Base-by-base conservation (phyloP, 2,329 filamentous ascomycete genomes). In the Epichloe glyceriae region DNA sequence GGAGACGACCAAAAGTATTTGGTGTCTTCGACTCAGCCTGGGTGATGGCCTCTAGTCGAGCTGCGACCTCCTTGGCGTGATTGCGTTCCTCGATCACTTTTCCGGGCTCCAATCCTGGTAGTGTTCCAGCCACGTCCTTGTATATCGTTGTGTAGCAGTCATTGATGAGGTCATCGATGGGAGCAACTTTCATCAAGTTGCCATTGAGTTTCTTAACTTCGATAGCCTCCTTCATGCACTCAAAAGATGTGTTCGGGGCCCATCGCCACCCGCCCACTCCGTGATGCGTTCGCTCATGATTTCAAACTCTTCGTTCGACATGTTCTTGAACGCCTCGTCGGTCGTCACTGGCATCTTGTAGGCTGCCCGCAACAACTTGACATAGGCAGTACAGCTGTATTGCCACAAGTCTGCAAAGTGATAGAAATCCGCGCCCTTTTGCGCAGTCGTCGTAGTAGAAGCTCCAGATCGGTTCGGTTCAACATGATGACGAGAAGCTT, bases 121-220 rank as follows among this genome's bases (percentile, higher is more conserved):
- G 67, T 3, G 72, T 73, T 41, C 77, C 77, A 2, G 80, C 80
- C 46, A 89, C 70, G 33, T 83, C 78, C 17, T 76, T 74, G 62
- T 88, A 93, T 15, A 95, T 72, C 46, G 81, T 76, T 1, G 87
- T 85, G 65, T 95, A 98, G 46, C 86, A 83, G 66, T 98, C 93
- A 20, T 84, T 86, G 56, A 96, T 86, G n/a, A 97, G 76, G 61
- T 98, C 93, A 60, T 98, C 93, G 43, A 97, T 91, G 10, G 83
- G 75, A 0, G 82, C 79, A 0, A 85, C 79, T 66, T 95, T 96
- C 78, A 94, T 93, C 7, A 95, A 74, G 45, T 84, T 85, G 40
- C 84, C 83, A 62, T 98, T 98, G 43, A 96, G 77, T 63, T 80
- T 81, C 62, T 81, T 81, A 41, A 80, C 57, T 54, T 82, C 78